Base-by-base conservation (phyloP, 2,329 filamentous ascomycete species). In the Penicillium sp. region DNA sequence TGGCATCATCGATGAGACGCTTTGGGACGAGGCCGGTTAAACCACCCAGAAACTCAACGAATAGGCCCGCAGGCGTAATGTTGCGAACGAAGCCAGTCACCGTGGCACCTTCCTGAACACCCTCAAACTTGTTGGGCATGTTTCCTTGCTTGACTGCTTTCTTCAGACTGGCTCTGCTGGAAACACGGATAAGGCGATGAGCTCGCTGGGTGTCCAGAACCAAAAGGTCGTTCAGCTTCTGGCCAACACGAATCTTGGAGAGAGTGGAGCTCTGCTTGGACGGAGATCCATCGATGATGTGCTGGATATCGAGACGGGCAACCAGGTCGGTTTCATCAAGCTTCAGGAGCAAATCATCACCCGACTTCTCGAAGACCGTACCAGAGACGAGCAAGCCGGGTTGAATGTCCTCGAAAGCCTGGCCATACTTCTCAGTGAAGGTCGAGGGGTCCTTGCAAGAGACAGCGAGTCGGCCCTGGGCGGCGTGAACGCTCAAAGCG, bases 371-470 rank as follows among this genome's bases (percentile, higher is more conserved):
- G n/a, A 87, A 87, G 4, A 94, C 91, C 50, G 87, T 90, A 50
- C 89, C 95, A 36, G 87, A 86, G 11, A 96, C 89, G 43, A 94
- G 72, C 54, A 89, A 82, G 37, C 94, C 93, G 41, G 91, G 79
- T 60, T 87, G 83, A 22, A 98, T 81, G 41, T 85, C 85, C 70
- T 90, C 87, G 67, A 96, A 86, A 1, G 89, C 89, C 43, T 79
- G 77, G 59, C 86, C 85, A 70, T 95, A 91, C 70, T 90, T 89
- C 40, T 91, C 87, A 10, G 90, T 89, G 68, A 95, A 91, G 0
- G 86, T 86, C 27, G 88, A 86, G 9, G 91, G 90, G 66, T 96
- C 92, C 76, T 96, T 96, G 83, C 95, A 99, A 19, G 94, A 96
- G 4, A 99, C 90, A 39, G 91, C 86, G 64, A 99, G 85, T 65